A percentile compares a stretch with the other conserved stretches of the same genome.
Conservation (phyloP, 2,329 filamentous ascomycete species). For the Endoconidiophora laricicola region DNA sequence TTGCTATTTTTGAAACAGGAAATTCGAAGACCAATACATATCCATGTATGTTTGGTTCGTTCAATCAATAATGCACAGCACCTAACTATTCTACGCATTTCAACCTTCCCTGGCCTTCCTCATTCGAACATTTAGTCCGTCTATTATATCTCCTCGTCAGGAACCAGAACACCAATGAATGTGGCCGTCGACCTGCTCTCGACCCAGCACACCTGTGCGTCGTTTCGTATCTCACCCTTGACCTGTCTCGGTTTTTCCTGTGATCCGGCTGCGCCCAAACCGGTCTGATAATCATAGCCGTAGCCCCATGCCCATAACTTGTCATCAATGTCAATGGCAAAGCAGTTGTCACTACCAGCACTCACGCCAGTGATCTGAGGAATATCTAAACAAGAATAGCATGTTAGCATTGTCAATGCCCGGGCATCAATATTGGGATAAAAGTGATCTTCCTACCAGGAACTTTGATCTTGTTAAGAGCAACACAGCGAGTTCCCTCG, state of each 20-base stretch:
- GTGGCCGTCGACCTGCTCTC: conserved; percentile 8
- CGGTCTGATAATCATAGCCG: conserved; percentile 9
- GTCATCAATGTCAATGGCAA: conserved; percentile 4
- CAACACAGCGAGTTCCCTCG: conserved; percentile 5
- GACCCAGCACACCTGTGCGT: conserved; percentile 5
- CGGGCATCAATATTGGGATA: no score
- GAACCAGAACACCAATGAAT: conserved; percentile 7
- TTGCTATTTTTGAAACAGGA: no score
- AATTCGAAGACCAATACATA: no score
- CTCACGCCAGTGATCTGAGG: background rate
- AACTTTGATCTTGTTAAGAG: conserved; percentile 5
- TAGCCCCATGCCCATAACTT: conserved; percentile 12
- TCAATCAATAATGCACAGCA: background rate
- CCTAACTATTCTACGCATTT: no score
- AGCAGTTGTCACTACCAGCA: conserved; percentile 10
- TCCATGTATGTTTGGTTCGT: no score
- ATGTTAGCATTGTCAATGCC: background rate
- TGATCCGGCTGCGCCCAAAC: conserved; percentile 3
- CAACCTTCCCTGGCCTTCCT: background rate
- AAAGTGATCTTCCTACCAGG: background rate
- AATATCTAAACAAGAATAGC: background rate
- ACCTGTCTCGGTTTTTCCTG: conserved; percentile 5
- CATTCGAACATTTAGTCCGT: background rate
- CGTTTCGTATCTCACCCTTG: background rate
- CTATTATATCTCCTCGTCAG: background rate